Base-by-base conservation (phyloP, 352 stramenopile genomes). In the Phytopythium chamaehyphon region DNA sequence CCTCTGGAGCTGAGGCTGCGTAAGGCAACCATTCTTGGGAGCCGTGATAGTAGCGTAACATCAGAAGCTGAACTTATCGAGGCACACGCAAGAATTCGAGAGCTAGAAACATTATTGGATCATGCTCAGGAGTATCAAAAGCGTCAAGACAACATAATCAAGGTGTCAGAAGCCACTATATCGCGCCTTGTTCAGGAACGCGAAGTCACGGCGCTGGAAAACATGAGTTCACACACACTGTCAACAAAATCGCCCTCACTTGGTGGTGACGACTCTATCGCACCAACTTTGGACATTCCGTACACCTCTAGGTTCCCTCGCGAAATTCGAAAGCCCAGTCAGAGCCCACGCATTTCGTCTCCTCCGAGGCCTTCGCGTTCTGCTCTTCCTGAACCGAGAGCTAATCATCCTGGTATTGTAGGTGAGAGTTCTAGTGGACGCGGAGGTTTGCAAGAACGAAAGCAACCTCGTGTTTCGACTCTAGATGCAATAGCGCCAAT, bases 131-230 rank as follows among this genome's bases (percentile, higher is more conserved):
- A 81, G 49, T 85, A 80, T 26, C 76, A 89, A 51, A 51, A 56
- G 23, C 70, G 76, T 36, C 78, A 89, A 48, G 76, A 84, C 40
- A 77, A 55, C 36, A 73, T 87, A 31, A 80, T 89, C 48, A 76
- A 83, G 40, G 59, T 86, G 0, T 85, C 78, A 0, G 76, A 89
- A 53, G 42, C 64, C 2, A 87, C 75, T 0, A 87, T 86, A 11
- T 89, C 76, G 0, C 61, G 73, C 0, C 67, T 89, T 4, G 71
- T 89, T 21, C 73, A 85, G 58, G 78, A 77, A 3, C 64, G 67
- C 3, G 67, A 80, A 24, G 67, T 76, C 10, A 73, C 64, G 1
- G 70, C 70, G 5, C 38, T 81, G 6, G 70, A 76, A 22, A 71
- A 73, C 21, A 44, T 81, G 48, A 81, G 70, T 40, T 12, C 68